These are phyloP conservation scores for Arthrobotrys pseudoclavata DNA, from an alignment of 2,329 filamentous ascomycete species.

Conservation along the genomic window DNA sequence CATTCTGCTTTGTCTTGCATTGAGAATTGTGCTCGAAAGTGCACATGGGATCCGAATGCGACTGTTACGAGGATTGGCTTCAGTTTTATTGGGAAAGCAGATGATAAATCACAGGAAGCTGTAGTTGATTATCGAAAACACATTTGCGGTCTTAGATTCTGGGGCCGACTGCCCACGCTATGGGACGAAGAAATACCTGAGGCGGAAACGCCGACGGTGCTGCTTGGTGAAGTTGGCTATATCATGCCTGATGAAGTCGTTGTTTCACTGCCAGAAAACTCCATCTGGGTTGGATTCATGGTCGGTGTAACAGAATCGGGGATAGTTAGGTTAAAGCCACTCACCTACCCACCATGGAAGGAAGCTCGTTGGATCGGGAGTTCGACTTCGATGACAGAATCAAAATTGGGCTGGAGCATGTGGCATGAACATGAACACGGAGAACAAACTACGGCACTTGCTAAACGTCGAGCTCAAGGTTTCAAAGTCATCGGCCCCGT, in stretches of 20 bases:
- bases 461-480: constrained; percentile 53
- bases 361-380: constrained; percentile 51
- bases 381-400: constrained; percentile 43
- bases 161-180: constrained; percentile 37
- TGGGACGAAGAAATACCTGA: constrained; percentile 37
- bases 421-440: constrained; percentile 49
- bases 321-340: constrained; percentile 57
- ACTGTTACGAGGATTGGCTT: constrained; percentile 48
- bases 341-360: constrained; percentile 57
- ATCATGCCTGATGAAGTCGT: constrained; percentile 49
- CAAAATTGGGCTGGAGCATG: constrained; percentile 46
- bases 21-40: constrained; percentile 53
- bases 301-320: constrained; percentile 55
- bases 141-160: constrained; percentile 53
- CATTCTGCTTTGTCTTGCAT: constrained; percentile 50
- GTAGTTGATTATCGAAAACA: constrained; percentile 48
- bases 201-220: constrained; percentile 1
- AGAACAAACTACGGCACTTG: constrained; percentile 45
- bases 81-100: constrained; percentile 52
- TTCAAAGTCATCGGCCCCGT: constrained; percentile 56
- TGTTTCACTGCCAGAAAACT: constrained; percentile 38
- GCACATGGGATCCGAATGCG: constrained; percentile 56
- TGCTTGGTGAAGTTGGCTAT: constrained; percentile 55
- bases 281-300: constrained; percentile 57
- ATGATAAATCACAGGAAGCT: constrained; percentile 28